Evolutionary conservation across 768 basidiomycete species (phyloP).

Genomic region (Sporobolomyces roseus): DNA sequence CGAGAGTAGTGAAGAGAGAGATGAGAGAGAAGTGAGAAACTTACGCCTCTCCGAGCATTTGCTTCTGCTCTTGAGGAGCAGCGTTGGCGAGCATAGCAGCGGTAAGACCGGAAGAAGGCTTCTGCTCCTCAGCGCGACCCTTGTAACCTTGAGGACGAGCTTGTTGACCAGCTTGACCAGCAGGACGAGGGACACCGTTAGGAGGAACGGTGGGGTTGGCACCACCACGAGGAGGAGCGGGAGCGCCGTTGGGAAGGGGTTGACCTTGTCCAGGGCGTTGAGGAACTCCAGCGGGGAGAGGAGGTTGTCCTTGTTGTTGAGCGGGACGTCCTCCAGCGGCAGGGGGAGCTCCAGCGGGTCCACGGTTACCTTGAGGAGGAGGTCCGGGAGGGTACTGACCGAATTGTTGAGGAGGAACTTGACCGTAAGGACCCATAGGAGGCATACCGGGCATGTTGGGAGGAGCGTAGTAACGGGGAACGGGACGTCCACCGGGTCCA

Average conservation of each 20-base stretch:
- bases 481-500: conserved; percentile 80
- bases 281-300: conserved; percentile 44
- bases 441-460: conserved; percentile 73
- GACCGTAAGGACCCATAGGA: conserved; percentile 43
- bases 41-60: conserved; percentile 84
- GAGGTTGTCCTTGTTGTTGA: conserved; percentile 43
- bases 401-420: conserved; percentile 65
- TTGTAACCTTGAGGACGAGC: conserved; percentile 43
- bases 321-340: conserved; percentile 44
- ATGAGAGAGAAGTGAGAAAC: conserved; percentile 15
- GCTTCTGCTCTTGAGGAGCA: conserved; percentile 84
- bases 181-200: conserved; percentile 53
- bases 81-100: conserved; percentile 62
- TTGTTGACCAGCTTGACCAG: conserved; percentile 44
- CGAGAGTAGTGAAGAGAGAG: conserved; percentile 15
- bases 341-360: conserved; percentile 43
- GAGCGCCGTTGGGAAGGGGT: conserved; percentile 50
- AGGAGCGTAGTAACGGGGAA: conserved; percentile 71
- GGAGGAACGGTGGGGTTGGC: conserved; percentile 49
- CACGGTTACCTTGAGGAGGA: conserved; percentile 48
- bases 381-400: conserved; percentile 50
- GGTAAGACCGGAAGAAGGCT: conserved; percentile 53
- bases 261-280: conserved; percentile 66
- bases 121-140: conserved; percentile 40
- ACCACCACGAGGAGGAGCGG: conserved; percentile 56